phyloP scores from a whole-genome alignment of 345 rosid genomes.

The Moricandia moricandioides region DNA sequence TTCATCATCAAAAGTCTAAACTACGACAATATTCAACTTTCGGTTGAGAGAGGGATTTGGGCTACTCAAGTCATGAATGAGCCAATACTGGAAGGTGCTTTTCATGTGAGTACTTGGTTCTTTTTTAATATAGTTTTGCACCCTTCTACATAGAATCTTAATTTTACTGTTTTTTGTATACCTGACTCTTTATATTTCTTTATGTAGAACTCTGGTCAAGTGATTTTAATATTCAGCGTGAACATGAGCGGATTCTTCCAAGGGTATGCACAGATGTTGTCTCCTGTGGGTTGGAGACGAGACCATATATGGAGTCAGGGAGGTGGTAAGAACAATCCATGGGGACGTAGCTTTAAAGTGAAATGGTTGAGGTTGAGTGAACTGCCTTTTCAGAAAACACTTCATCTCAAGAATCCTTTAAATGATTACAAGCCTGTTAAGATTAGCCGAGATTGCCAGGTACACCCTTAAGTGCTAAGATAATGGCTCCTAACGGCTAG shows the following conservation, averaged over 20 bases:
- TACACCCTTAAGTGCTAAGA: conserved; percentile 16
- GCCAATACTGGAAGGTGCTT: conserved; percentile 92
- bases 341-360: conserved; percentile 94
- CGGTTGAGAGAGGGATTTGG: conserved; percentile 86
- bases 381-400: conserved; percentile 91
- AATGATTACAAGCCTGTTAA: conserved; percentile 93
- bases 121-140: conserved; percentile 20
- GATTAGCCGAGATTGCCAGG: conserved; percentile 99
- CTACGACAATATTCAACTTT: conserved; percentile 70
- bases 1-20: conserved; percentile 95
- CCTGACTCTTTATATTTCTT: conserved; percentile 34
- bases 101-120: conserved; percentile 55
- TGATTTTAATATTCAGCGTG: conserved; percentile 85
- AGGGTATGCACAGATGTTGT: conserved; percentile 98
- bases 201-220: conserved; percentile 84
- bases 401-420: conserved; percentile 91
- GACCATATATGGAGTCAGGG: conserved; percentile 92
- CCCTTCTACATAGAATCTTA: no score
- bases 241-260: conserved; percentile 99
- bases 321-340: conserved; percentile 73
- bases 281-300: conserved; percentile 89
- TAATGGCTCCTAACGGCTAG: background rate
- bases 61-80: conserved; percentile 99
- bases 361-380: conserved; percentile 82
- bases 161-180: background rate